Evolutionary conservation across 306 rosid species (phyloP).

Genomic region (Vicia villosa): DNA sequence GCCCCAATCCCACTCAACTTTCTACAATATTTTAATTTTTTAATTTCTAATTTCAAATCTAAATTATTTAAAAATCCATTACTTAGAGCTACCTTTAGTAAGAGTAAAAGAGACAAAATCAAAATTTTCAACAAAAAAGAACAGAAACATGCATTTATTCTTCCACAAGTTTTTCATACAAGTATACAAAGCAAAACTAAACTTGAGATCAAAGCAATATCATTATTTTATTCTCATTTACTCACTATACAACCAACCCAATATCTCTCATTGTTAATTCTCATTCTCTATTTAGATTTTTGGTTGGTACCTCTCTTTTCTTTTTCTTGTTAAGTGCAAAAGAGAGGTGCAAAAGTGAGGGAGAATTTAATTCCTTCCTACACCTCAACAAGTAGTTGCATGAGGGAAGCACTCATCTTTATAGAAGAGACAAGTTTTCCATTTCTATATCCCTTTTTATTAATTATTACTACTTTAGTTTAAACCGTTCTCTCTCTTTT

Average conservation of each 20-base stretch:
- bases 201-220: slow-evolving; percentile 74
- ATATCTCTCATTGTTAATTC: slow-evolving; percentile 29
- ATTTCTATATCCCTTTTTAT: slow-evolving; percentile 36
- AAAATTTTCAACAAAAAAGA: slow-evolving; percentile 28
- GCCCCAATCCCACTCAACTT: slow-evolving; percentile 70
- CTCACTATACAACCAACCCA: slow-evolving; percentile 34
- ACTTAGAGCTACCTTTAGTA: slow-evolving; percentile 40
- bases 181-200: slow-evolving; percentile 39
- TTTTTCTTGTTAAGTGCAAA: slow-evolving; percentile 30
- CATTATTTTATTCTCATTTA: slow-evolving; percentile 6
- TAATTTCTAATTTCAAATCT: slow-evolving; percentile 29
- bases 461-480: slow-evolving; percentile 29
- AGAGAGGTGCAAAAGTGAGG: slow-evolving; percentile 41
- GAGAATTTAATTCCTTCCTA: slow-evolving; percentile 58
- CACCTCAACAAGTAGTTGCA: slow-evolving; percentile 43
- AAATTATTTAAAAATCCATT: slow-evolving; percentile 28
- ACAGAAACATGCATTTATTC: slow-evolving; percentile 47
- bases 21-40: slow-evolving; percentile 23
- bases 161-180: slow-evolving; percentile 53
- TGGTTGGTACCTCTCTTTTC: slow-evolving; percentile 19
- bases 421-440: slow-evolving; percentile 53
- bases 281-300: slow-evolving; percentile 34
- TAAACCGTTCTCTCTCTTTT: slow-evolving; percentile 37
- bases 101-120: slow-evolving; percentile 44
- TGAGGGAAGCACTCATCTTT: slow-evolving; percentile 48